Conservation (phyloP, 805 yeast genomes). For the Ogataea degrootiae region DNA sequence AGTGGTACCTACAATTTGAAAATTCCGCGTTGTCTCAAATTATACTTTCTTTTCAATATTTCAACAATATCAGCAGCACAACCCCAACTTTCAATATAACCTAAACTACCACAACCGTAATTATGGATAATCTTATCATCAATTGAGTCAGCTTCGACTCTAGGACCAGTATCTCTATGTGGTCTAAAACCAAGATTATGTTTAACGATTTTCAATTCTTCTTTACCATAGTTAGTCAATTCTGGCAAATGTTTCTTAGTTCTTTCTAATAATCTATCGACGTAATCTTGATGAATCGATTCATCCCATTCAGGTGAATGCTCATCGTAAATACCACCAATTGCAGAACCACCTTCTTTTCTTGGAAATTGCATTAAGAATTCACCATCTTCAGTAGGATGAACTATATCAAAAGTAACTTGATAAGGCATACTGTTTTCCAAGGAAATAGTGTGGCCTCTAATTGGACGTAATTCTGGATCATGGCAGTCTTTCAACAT, state of each 20-base stretch:
- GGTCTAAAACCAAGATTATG: slow-evolving; percentile 69
- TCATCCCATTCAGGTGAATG: slow-evolving; percentile 19
- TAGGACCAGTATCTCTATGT: slow-evolving; percentile 52
- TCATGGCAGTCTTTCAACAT: slow-evolving; percentile 47
- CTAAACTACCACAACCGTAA: slow-evolving; percentile 70
- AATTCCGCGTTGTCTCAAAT: no score
- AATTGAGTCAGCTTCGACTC: slow-evolving; percentile 34
- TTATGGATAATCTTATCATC: slow-evolving; percentile 44
- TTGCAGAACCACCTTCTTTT: slow-evolving; percentile 60
- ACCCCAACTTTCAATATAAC: slow-evolving; percentile 63
- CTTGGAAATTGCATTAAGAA: slow-evolving; percentile 58
- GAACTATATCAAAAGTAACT: slow-evolving; percentile 29
- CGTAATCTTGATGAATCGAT: slow-evolving; percentile 43
- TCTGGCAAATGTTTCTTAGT: slow-evolving; percentile 49
- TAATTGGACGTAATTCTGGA: slow-evolving; percentile 40
- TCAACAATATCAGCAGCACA: slow-evolving; percentile 40
- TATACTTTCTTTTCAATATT: not conserved
- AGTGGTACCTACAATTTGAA: no score
- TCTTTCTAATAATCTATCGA: slow-evolving; percentile 38
- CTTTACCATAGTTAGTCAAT: slow-evolving; percentile 26
- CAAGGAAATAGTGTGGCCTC: slow-evolving; percentile 56
- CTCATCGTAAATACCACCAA: slow-evolving; percentile 47
- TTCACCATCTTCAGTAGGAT: slow-evolving; percentile 37
- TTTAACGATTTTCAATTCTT: slow-evolving; percentile 39
- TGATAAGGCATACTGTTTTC: slow-evolving; percentile 40